Conservation (phyloP, 2,329 filamentous ascomycete species). For the Fusarium veterinarium region DNA sequence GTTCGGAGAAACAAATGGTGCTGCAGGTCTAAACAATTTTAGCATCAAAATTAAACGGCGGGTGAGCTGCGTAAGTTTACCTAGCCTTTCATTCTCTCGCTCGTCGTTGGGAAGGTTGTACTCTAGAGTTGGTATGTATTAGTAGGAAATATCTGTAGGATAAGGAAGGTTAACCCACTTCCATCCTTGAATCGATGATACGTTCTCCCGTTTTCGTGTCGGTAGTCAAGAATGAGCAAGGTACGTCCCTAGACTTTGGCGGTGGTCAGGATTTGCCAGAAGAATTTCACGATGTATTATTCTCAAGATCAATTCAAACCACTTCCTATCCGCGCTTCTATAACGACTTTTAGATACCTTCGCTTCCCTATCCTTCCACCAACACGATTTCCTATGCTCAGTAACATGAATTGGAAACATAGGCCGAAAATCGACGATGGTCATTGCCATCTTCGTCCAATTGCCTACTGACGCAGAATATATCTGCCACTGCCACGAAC, state of each 20-base stretch:
- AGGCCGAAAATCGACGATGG: not conserved
- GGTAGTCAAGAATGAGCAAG: not conserved
- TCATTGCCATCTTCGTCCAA: not conserved
- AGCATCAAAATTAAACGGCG: too few relatives aligned
- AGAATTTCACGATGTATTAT: not conserved
- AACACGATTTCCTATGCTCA: not conserved
- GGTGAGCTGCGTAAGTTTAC: not conserved
- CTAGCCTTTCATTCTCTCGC: not conserved
- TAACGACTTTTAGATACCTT: too few relatives aligned
- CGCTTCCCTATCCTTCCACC: not conserved
- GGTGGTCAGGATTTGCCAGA: not conserved
- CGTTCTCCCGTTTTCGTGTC: not conserved
- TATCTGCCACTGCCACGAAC: not conserved
- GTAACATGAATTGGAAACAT: not conserved
- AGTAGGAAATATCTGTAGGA: too few relatives aligned
- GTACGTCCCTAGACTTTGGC: not conserved
- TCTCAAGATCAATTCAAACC: not conserved
- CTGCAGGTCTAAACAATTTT: too few relatives aligned
- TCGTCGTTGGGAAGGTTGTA: conserved; percentile 1
- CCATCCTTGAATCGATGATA: not conserved
- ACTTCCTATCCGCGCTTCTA: too few relatives aligned
- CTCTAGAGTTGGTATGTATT: not conserved
- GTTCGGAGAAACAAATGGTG: not conserved
- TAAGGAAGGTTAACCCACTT: not conserved
- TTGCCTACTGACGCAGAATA: not conserved